Base-by-base conservation (phyloP, 768 basidiomycete genomes). In the Lentinula raphanica region DNA sequence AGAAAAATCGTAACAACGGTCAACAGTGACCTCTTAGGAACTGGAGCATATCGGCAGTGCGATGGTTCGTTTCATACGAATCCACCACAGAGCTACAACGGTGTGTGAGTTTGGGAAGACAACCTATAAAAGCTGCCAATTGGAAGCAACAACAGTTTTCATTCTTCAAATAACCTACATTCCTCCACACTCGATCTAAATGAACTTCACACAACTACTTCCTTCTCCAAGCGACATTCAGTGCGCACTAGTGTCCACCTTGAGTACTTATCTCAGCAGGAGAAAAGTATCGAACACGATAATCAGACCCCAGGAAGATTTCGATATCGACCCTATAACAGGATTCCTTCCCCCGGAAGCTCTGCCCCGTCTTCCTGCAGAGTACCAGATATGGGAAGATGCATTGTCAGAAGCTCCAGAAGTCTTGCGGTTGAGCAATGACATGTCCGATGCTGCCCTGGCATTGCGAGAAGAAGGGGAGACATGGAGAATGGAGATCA, bases 321-420 rank as follows among this genome's bases (percentile, higher is more conserved):
- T 83, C 58, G 85, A 87, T 63, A 69, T 87, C 60, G 74, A 84
- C 62, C 67, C 80, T 8, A 70, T 79, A 13, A 87, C 90, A 0
- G 96, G 96, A 0, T 98, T 98, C 75, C 82, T 98, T 63, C 96
- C 95, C 0, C 70, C 80, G 2, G 70, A 74, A 36, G 85, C 85
- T 1, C 78, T 90, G 6, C 78, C 81, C 2, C 78, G 72, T 27
- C 75, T 96, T 25, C 75, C 78, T 4, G 67, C 66, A 8, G 69
- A 72, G 29, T 95, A 80, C 65, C 70, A 69, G 12, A 67, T 82
- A 4, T 98, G 92, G 94, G 93, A 95, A 71, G 62, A 72, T 32
- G 86, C 82, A 29, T 78, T 88, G 28, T 71, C 66, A 13, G 76
- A 76, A 21, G 90, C 87, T 25, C 77, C 71, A 64, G 75, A 71